Evolutionary conservation across 371 early-diverging fungal species (phyloP).

Genomic region (Lichtheimia ornata): DNA sequence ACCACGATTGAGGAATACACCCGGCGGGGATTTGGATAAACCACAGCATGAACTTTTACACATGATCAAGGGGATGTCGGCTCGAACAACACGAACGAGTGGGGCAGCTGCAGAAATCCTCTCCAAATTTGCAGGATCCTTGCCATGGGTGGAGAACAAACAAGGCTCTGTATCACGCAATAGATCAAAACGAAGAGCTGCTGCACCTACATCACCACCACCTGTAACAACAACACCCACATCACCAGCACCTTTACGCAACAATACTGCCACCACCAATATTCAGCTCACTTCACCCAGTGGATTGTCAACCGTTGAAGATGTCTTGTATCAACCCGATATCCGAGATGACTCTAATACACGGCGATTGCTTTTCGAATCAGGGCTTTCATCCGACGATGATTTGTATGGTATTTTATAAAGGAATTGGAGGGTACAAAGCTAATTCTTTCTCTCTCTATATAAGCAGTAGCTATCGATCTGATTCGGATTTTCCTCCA

Average conservation of each 20-base stretch:
- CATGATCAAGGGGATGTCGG: slow-evolving; percentile 38
- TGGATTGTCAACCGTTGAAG: slow-evolving; percentile 12
- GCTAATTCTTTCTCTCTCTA: too few relatives aligned
- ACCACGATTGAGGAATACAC: slow-evolving; percentile 40
- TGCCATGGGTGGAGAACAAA: slow-evolving; percentile 25
- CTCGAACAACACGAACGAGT: slow-evolving; percentile 37
- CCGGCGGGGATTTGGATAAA: slow-evolving; percentile 18
- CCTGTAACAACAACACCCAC: background rate
- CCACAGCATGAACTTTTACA: slow-evolving; percentile 30
- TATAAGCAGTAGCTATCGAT: slow-evolving; percentile 8
- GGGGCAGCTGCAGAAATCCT: slow-evolving; percentile 48
- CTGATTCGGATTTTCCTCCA: slow-evolving; percentile 19
- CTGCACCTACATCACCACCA: background rate
- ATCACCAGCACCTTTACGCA: background rate
- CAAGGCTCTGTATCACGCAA: background rate
- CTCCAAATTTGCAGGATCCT: slow-evolving; percentile 40
- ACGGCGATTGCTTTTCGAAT: slow-evolving; percentile 3
- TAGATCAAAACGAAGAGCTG: background rate
- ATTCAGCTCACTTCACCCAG: slow-evolving; percentile 11
- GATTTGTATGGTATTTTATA: slow-evolving; percentile 8
- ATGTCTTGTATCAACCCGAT: slow-evolving; percentile 12
- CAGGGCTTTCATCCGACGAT: slow-evolving; percentile 18
- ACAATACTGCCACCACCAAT: slow-evolving; percentile 2
- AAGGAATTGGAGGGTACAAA: slow-evolving; percentile 3
- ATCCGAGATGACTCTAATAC: background rate